Evolutionary conservation across 1,284 basidiomycete genomes (phyloP).

Genomic region (Irpex rosettiformis): DNA sequence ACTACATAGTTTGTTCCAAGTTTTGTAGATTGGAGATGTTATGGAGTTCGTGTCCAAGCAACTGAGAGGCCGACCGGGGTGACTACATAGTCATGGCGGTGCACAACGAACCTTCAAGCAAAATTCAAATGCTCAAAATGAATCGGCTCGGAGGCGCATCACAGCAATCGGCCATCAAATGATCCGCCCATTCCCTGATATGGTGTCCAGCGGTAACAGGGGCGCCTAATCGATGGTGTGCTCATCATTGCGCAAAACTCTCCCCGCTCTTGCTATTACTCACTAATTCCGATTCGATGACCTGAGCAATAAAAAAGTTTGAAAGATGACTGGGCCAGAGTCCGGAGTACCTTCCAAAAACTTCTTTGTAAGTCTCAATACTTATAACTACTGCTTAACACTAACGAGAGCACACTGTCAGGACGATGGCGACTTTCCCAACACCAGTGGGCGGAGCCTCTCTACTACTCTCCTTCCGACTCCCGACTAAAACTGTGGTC

Average conservation of each 20-base stretch:
- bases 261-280: neutral
- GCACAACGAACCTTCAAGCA: neutral
- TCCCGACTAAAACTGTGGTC: slow-evolving; percentile 51
- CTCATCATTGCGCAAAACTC: slow-evolving; percentile 1
- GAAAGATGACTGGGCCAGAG: neutral
- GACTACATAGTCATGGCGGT: neutral
- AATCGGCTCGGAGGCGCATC: neutral
- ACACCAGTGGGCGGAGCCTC: slow-evolving; percentile 63
- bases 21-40: neutral
- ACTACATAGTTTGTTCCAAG: too few relatives aligned
- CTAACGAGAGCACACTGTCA: neutral
- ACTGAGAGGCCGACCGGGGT: neutral
- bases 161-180: neutral
- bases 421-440: slow-evolving; percentile 29
- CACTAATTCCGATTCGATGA: neutral
- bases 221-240: neutral
- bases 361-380: neutral
- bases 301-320: neutral
- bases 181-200: neutral
- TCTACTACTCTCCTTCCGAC: slow-evolving; percentile 75
- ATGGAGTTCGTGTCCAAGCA: neutral
- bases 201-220: neutral
- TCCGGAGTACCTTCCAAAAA: neutral
- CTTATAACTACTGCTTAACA: neutral
- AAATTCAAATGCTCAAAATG: neutral